Base-by-base conservation (phyloP, 1,284 basidiomycete species). In the Farysia itapuensis region DNA sequence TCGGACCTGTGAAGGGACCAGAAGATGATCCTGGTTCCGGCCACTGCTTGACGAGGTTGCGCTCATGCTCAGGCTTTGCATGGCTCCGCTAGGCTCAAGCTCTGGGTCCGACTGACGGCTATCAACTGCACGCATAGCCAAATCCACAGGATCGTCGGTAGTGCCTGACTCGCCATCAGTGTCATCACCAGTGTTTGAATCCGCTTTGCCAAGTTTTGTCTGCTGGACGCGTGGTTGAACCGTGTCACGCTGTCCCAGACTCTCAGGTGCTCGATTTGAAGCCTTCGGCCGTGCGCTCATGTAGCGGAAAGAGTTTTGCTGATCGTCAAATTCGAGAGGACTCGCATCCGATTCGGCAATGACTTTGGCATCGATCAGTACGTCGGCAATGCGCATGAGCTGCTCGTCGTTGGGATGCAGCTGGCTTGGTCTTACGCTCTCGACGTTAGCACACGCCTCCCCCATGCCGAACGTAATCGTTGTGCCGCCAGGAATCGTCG, bases 331-430 rank as follows among this genome's bases (percentile, higher is more conserved):
- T 5, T 29, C 40, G n/a, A 75, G 51, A 2, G 60, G 69, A 22
- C 71, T 64, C 3, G 58, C 50, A 77, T 84, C 81, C 37, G 82
- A 78, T 35, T 81, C 80, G 12, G 82, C 83, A n/a, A 92, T 73
- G 8, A 79, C 78, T 53, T 81, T 82, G 2, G 86, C 87, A 69
- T 96, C 92, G 20, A 82, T 80, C 40, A 93, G 80, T 35, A 97
- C 79, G 77, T 96, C 93, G 23, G 84, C 82, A 42, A 97, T 88
- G 48, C 94, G 83, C 90, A 95, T 94, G 36, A 96, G 79, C 69
- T 93, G 89, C 79, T 93, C 90, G 64, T 90, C 91, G 65, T 95
- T 96, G 3, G 93, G 93, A 79, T 95, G 93, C 7, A 87, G 85
- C 43, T 84, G 82, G 43, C 51, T 46, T 41, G 51, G 41, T 39